Conservation (phyloP, 768 basidiomycete species). For the Amanita molliuscula region DNA sequence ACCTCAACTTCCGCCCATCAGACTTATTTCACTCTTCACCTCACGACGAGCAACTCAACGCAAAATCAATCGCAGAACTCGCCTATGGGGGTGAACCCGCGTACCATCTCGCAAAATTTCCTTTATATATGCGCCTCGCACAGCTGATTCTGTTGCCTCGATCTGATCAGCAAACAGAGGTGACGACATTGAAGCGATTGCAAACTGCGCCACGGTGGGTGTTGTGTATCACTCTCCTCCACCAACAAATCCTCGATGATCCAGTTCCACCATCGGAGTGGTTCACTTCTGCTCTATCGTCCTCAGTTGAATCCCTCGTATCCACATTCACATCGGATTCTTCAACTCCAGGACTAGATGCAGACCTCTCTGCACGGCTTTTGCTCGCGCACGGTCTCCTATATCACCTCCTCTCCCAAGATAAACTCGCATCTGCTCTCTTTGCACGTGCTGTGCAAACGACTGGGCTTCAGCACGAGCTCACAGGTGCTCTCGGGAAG, state of each 20-base stretch:
- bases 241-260: slow-evolving; percentile 80
- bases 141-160: slow-evolving; percentile 50
- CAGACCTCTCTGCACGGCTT: slow-evolving; percentile 58
- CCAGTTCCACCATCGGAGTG: slow-evolving; percentile 48
- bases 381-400: slow-evolving; percentile 70
- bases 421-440: slow-evolving; percentile 64
- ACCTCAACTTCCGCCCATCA: slow-evolving; percentile 48
- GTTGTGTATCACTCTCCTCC: slow-evolving; percentile 62
- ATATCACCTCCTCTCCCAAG: slow-evolving; percentile 66
- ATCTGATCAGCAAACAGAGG: slow-evolving; percentile 12
- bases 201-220: slow-evolving; percentile 67
- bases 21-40: slow-evolving; percentile 25
- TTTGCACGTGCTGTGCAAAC: slow-evolving; percentile 73
- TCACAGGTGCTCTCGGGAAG: slow-evolving; percentile 89
- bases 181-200: slow-evolving; percentile 28
- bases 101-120: slow-evolving; percentile 73
- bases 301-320: slow-evolving; percentile 26
- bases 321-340: background rate
- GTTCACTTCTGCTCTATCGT: slow-evolving; percentile 24
- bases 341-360: slow-evolving; percentile 21
- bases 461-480: slow-evolving; percentile 76
- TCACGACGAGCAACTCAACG: slow-evolving; percentile 45
- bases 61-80: slow-evolving; percentile 62
- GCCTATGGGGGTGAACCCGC: slow-evolving; percentile 88
- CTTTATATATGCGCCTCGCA: slow-evolving; percentile 68